Percentiles rank a stretch among this genome's conserved stretches.
Conservation (phyloP, 768 basidiomycete genomes). For the Heimioporus sp. region DNA sequence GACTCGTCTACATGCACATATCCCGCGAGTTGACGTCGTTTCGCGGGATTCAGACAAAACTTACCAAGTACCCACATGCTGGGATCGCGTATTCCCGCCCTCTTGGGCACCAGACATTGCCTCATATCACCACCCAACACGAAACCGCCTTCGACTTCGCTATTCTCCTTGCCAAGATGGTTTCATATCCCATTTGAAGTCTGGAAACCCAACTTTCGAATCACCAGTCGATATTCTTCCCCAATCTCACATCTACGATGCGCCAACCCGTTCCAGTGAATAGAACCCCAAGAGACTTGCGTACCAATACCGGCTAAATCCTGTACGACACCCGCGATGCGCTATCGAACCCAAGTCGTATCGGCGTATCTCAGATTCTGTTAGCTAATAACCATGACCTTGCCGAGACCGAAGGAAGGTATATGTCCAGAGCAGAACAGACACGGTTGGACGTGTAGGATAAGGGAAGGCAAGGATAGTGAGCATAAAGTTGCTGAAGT, state of each 20-base stretch:
- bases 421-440: constrained; percentile 61
- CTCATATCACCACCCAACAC: constrained; percentile 89
- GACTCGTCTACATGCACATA: constrained; percentile 57
- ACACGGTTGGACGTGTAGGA: constrained; percentile 62
- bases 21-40: neutral
- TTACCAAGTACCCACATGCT: constrained; percentile 86
- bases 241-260: constrained; percentile 63
- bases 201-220: constrained; percentile 87
- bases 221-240: constrained; percentile 74
- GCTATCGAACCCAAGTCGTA: constrained; percentile 55
- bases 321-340: constrained; percentile 79
- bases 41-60: constrained; percentile 28
- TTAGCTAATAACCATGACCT: constrained; percentile 77
- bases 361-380: constrained; percentile 78
- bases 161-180: constrained; percentile 56
- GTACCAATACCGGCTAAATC: constrained; percentile 49
- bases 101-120: constrained; percentile 85
- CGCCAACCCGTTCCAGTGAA: constrained; percentile 73
- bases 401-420: constrained; percentile 53
- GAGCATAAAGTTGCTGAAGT: constrained; percentile 69
- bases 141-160: constrained; percentile 49
- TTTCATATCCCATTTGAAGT: constrained; percentile 86
- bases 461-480: constrained; percentile 65
- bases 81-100: constrained; percentile 83
- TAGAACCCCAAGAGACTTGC: constrained; percentile 66